Conservation (phyloP, 805 yeast species). For the Starmera dryadoides region DNA sequence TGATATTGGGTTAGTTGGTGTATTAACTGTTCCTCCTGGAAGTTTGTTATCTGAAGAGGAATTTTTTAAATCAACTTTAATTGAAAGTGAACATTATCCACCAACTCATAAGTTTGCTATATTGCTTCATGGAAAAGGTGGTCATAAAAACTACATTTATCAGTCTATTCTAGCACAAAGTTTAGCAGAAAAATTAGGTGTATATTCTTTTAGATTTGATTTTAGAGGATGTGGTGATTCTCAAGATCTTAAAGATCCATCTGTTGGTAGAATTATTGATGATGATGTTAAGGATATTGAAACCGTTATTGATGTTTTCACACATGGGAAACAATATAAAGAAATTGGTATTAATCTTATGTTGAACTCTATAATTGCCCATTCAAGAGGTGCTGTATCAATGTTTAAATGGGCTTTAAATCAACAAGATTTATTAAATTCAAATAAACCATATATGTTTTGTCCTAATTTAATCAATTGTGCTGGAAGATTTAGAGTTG, state of each 20-base stretch:
- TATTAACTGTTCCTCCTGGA: conserved; percentile 27
- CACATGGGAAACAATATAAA: conserved; percentile 17
- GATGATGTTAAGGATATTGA: conserved; percentile 69
- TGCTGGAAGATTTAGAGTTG: conserved; percentile 60
- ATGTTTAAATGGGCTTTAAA: conserved; percentile 63
- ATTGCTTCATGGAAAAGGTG: conserved; percentile 78
- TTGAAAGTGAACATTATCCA: conserved; percentile 15
- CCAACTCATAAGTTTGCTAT: conserved; percentile 47
- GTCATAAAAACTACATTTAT: conserved; percentile 77
- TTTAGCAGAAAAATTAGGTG: conserved; percentile 52
- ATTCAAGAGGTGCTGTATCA: conserved; percentile 75
- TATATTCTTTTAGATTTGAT: conserved; percentile 68
- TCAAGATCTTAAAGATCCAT: conserved; percentile 28
- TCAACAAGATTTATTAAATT: conserved; percentile 30
- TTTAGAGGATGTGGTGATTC: conserved; percentile 84
- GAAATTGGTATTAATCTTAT: conserved; percentile 33
- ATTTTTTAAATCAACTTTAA: conserved; percentile 6
- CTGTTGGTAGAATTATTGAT: conserved; percentile 45
- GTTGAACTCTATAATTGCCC: conserved; percentile 58
- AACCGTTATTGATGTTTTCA: conserved; percentile 26
- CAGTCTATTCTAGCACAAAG: conserved; percentile 54
- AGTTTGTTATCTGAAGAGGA: conserved; percentile 14
- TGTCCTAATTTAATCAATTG: conserved; percentile 67
- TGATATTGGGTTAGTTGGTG: conserved; percentile 27
- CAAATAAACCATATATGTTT: conserved; percentile 27